phyloP scores from a whole-genome alignment of 1,284 basidiomycete genomes.

The Austroboletus niveus region DNA sequence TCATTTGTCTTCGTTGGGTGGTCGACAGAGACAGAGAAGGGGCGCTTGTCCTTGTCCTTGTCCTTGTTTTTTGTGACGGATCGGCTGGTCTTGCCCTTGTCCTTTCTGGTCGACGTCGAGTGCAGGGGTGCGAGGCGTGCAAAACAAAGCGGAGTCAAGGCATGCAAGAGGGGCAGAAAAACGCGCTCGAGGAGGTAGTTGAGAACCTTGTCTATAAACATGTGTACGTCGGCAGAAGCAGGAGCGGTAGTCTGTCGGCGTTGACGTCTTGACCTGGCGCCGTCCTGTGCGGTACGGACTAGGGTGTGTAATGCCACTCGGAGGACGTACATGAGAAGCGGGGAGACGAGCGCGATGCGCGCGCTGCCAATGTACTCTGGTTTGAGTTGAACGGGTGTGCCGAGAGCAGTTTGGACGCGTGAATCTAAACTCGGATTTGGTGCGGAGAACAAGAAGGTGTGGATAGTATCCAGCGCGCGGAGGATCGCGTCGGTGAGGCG shows the following conservation, averaged over 20 bases:
- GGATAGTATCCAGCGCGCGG: constrained; percentile 18
- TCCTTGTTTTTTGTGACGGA: constrained; percentile 1
- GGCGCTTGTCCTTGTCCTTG: constrained; percentile 6
- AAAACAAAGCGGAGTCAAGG: constrained; percentile 20
- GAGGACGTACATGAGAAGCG: constrained; percentile 24
- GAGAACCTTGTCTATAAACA: constrained; percentile 19
- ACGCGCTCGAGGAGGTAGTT: constrained; percentile 19
- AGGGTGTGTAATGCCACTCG: constrained; percentile 18
- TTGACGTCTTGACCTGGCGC: constrained; percentile 9
- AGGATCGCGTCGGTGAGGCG: constrained; percentile 20
- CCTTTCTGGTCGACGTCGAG: constrained; percentile 3
- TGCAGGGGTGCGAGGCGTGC: constrained; percentile 17
- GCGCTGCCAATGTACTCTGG: constrained; percentile 17
- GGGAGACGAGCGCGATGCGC: constrained; percentile 22
- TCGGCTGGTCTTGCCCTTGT: not conserved
- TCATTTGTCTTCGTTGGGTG: constrained; percentile 6
- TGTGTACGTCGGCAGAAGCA: not conserved
- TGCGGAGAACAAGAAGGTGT: constrained; percentile 24
- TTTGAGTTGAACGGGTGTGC: not conserved
- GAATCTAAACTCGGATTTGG: not conserved
- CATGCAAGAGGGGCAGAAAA: constrained; percentile 23
- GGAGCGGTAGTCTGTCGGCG: constrained; percentile 1
- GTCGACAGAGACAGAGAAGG: not conserved
- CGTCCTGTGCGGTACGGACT: constrained; percentile 9
- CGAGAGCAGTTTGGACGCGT: not conserved